Evolutionary conservation across 176 grass and related monocot species (phyloP), one percentile per base, ranked within the genome.

Genomic region (Panicum miliaceum): DNA sequence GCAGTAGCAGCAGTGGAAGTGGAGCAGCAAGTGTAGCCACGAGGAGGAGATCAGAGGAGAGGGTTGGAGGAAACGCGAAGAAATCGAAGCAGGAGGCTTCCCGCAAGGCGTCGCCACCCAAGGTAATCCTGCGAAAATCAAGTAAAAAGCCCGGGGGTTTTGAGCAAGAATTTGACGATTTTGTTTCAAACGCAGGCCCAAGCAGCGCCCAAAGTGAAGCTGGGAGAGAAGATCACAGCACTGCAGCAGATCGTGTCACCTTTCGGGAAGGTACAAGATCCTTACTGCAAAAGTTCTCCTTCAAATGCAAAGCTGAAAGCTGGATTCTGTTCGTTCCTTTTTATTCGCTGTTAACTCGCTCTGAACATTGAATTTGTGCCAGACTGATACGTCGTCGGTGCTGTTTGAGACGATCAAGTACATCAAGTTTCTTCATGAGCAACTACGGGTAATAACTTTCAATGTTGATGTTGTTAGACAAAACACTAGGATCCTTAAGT

Each of bases 341-440:
- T 5, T 75, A 53, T 78, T 76, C 54, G n/a, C 65, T n/a, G 36
- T 68, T 84, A 40, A 73, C 61, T 73, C 23, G 6, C 41, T 56
- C 32, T 57, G 32, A 80, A 78, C 60, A 1, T 45, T 47, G 18
- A 11, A 36, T 82, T 74, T 73, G 42, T 82, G 5, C 71, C 89
- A 97, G 94, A 94, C 91, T 6, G 94, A 97, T 53, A 97, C 87
- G 74, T 85, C 94, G 26, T 94, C 91, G 64, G 94, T 97, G 61
- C 87, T 97, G 43, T 56, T 82, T 51, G 94, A 97, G 78, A 90
- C 94, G 68, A 90, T 94, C 77, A 92, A 88, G 48, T 93, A 91
- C 56, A 92, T 97, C 36, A 88, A 73, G 80, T 78, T 88, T 91
- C 83, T 97, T 77, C 94, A 97, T 38, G 91, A 92, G 58, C 87